Conservation (phyloP, 768 basidiomycete species). For the Cantharellus cinnabarinus region DNA sequence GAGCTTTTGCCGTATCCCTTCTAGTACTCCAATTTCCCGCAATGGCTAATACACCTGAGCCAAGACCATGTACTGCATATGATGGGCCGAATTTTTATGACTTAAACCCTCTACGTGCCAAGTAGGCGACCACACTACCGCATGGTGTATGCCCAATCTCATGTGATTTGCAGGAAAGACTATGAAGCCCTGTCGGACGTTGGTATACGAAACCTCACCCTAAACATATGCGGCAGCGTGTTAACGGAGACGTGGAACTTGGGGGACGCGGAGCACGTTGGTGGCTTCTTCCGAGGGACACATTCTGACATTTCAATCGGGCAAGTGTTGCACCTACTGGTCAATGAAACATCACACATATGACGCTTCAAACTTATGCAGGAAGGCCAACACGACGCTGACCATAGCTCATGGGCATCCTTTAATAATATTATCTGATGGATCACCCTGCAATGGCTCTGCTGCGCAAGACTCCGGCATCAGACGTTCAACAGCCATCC, state of each 20-base stretch:
- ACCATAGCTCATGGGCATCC: slow-evolving; percentile 31
- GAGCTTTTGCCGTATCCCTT: too few species aligned
- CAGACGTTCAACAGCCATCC: slow-evolving; percentile 43
- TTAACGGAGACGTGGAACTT: slow-evolving; percentile 35
- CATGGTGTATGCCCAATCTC: not conserved
- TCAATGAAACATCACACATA: not conserved
- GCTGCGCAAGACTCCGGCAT: slow-evolving; percentile 13
- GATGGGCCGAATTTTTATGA: slow-evolving; percentile 43
- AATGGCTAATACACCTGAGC: too few species aligned
- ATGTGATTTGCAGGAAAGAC: slow-evolving; percentile 30
- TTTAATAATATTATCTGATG: slow-evolving; percentile 35
- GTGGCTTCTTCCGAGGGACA: slow-evolving; percentile 36
- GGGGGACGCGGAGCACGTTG: slow-evolving; percentile 28
- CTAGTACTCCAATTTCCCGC: too few species aligned
- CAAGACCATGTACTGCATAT: slow-evolving; percentile 34
- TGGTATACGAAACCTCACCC: slow-evolving; percentile 22
- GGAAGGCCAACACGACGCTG: slow-evolving; percentile 46
- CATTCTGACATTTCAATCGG: slow-evolving; percentile 58
- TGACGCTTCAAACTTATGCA: slow-evolving; percentile 11
- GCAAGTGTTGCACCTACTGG: slow-evolving; percentile 18
- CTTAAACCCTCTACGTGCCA: slow-evolving; percentile 37
- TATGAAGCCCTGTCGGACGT: slow-evolving; percentile 27
- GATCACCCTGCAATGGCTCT: slow-evolving; percentile 40
- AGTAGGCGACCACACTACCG: slow-evolving; percentile 19
- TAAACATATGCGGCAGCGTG: slow-evolving; percentile 47